A percentile compares a stretch with the other conserved stretches of the same genome.
Conservation (phyloP, 2,329 filamentous ascomycete species). For the Ophiosphaerella korrae region DNA sequence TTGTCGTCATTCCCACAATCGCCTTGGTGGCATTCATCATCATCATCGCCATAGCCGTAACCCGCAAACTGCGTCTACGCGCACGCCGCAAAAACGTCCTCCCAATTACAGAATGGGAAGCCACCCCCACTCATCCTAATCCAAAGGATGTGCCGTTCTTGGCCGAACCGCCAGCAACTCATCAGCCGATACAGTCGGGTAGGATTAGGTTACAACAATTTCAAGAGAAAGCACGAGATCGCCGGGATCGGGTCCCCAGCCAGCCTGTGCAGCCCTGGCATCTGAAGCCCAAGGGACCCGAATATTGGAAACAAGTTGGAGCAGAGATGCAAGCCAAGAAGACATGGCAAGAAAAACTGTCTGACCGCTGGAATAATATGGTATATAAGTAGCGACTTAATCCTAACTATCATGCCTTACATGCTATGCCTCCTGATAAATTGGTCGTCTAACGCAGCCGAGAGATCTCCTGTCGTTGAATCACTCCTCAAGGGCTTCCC, state of each 20-base stretch:
- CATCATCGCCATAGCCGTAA: not conserved
- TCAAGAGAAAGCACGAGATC: too few species aligned
- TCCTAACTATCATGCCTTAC: too few species aligned
- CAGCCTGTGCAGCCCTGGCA: not conserved
- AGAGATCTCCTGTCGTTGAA: too few species aligned
- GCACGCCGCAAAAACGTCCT: not conserved
- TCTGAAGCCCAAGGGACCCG: not conserved
- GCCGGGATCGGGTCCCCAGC: too few species aligned
- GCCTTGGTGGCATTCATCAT: not conserved
- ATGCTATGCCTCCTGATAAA: too few species aligned
- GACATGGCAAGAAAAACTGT: constrained; percentile 4
- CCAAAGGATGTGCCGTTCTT: constrained; percentile 1
- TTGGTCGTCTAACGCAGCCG: too few species aligned
- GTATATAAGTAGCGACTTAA: too few species aligned
- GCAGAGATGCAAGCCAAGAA: constrained; percentile 8
- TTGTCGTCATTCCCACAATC: not conserved
- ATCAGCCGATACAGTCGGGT: not conserved
- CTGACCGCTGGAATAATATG: not conserved
- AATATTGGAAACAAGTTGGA: constrained; percentile 4
- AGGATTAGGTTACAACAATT: not conserved
- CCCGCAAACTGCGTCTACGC: not conserved
- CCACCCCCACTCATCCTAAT: not conserved
- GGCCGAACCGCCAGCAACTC: not conserved
- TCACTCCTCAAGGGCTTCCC: too few species aligned
- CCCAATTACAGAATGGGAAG: not conserved